Conservation (phyloP, 148 eudicot genomes). For the Chenopodium formosanum region DNA sequence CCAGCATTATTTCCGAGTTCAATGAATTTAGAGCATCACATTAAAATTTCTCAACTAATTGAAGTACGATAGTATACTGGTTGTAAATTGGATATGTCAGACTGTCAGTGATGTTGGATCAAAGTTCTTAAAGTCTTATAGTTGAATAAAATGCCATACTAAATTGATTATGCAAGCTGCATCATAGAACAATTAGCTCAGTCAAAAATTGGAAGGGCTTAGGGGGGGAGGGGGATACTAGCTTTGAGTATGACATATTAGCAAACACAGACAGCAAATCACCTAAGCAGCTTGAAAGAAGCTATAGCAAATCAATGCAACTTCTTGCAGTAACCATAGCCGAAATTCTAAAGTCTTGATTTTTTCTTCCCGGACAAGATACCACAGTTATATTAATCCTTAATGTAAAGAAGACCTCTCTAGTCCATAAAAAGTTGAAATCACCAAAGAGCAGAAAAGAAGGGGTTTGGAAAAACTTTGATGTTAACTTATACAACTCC, state of each 20-base stretch:
- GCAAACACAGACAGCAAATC: neutral
- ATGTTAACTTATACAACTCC: neutral
- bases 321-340: neutral
- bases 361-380: neutral
- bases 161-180: neutral
- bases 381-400: neutral
- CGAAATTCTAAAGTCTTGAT: neutral
- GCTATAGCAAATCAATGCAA: neutral
- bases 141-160: no score
- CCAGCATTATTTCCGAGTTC: neutral
- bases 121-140: no score
- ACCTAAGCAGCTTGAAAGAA: neutral
- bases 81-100: neutral
- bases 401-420: neutral
- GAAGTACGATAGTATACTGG: neutral
- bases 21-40: neutral
- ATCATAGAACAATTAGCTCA: neutral
- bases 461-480: neutral
- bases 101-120: no score
- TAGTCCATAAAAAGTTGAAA: neutral
- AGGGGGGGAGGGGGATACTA: neutral
- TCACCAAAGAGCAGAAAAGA: neutral
- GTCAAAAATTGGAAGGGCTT: neutral
- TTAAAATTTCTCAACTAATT: neutral
- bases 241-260: neutral